phyloP scores from a whole-genome alignment of 1,139 yeast genomes.

The Kodamaea alishanica region DNA sequence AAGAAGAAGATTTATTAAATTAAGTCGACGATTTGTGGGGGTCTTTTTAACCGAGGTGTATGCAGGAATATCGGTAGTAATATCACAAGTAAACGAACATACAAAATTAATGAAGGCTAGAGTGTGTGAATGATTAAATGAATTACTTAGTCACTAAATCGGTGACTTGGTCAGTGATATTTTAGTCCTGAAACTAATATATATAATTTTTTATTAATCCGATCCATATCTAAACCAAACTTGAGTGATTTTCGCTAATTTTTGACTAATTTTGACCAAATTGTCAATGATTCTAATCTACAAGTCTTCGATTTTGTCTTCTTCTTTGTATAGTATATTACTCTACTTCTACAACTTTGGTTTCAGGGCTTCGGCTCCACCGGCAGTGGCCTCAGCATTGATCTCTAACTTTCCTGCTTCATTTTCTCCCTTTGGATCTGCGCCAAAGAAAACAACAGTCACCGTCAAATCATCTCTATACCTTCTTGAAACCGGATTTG shows the following conservation, averaged over 20 bases:
- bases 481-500: slow-evolving; percentile 87
- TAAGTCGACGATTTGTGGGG: too few relatives aligned
- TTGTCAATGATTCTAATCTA: neutral
- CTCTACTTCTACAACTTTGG: slow-evolving; percentile 39
- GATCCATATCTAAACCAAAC: neutral
- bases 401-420: slow-evolving; percentile 51
- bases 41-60: too few relatives aligned
- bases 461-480: slow-evolving; percentile 96
- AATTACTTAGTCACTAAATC: too few relatives aligned
- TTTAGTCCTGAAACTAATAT: too few relatives aligned
- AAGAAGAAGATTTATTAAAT: too few relatives aligned
- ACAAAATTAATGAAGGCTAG: too few relatives aligned
- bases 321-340: neutral
- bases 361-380: slow-evolving; percentile 46
- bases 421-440: slow-evolving; percentile 39
- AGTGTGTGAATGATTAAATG: too few relatives aligned
- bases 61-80: too few relatives aligned
- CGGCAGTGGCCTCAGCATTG: slow-evolving; percentile 57
- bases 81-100: too few relatives aligned
- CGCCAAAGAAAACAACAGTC: slow-evolving; percentile 89
- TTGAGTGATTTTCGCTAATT: neutral
- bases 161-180: too few relatives aligned
- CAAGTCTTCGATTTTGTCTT: neutral
- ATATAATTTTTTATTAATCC: too few relatives aligned
- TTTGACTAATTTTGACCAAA: too few relatives aligned